A percentile compares a stretch with the other conserved stretches of the same genome.
Conservation (phyloP, 1,139 yeast species). For the Wickerhamomyces sp. region DNA sequence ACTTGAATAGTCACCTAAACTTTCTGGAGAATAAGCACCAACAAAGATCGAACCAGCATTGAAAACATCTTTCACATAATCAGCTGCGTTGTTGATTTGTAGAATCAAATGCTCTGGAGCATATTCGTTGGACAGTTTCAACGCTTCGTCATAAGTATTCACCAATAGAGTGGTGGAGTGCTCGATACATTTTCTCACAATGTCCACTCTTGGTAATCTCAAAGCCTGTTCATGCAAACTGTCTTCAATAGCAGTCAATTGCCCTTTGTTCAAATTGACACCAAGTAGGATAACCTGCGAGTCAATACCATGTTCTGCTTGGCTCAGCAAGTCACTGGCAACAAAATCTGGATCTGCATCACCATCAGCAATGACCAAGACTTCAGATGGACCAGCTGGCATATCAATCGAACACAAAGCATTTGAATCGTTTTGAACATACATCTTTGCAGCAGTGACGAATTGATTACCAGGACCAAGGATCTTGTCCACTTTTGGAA, state of each 20-base stretch:
- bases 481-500: constrained; percentile 93
- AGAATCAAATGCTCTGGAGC: constrained; percentile 97
- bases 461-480: constrained; percentile 99
- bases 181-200: constrained; percentile 84
- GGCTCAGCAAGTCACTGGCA: constrained; percentile 91
- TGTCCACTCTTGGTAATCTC: constrained; percentile 87
- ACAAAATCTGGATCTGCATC: constrained; percentile 91
- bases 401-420: constrained; percentile 95
- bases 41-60: constrained; percentile 97
- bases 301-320: constrained; percentile 98
- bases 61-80: constrained; percentile 67
- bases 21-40: constrained; percentile 94
- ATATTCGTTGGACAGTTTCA: constrained; percentile 77
- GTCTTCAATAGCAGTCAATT: constrained; percentile 65
- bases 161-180: constrained; percentile 83
- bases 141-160: constrained; percentile 67
- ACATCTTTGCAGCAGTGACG: constrained; percentile 98
- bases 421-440: constrained; percentile 90
- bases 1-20: constrained; percentile 96
- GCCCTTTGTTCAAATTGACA: constrained; percentile 56
- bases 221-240: constrained; percentile 84
- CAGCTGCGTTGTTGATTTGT: constrained; percentile 75
- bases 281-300: constrained; percentile 94
- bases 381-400: constrained; percentile 99
- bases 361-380: constrained; percentile 84